These are phyloP conservation scores for Cladosporium velox DNA, from an alignment of 2,329 filamentous ascomycete genomes.

Conservation along the genomic window DNA sequence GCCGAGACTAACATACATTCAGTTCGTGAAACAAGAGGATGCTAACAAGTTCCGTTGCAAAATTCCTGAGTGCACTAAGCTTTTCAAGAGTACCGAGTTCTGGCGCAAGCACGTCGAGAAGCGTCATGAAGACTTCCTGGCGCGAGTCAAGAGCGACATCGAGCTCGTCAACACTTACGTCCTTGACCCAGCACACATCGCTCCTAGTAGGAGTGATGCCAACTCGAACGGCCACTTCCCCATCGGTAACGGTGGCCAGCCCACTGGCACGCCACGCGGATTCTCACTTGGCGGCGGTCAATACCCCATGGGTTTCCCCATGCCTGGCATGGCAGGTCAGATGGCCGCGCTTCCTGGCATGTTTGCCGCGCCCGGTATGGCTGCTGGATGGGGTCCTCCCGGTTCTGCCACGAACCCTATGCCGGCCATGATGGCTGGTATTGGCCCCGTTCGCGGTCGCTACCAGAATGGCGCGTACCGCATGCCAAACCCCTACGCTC, in stretches of 20 bases:
- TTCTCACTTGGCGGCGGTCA: conserved; percentile 75
- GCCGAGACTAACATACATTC: conserved; percentile 17
- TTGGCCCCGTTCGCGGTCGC: conserved; percentile 47
- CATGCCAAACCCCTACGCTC: conserved; percentile 34
- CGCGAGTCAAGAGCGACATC: conserved; percentile 82
- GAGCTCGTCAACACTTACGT: conserved; percentile 92
- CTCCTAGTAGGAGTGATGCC: conserved; percentile 86
- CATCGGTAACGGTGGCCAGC: conserved; percentile 63
- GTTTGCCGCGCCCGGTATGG: conserved; percentile 37
- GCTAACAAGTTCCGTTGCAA: conserved; percentile 97
- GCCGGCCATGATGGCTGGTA: conserved; percentile 36
- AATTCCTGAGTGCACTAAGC: conserved; percentile 90
- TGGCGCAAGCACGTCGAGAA: conserved; percentile 99
- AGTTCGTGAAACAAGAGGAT: conserved; percentile 92
- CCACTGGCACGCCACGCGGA: conserved; percentile 83
- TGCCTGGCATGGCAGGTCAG: conserved; percentile 41
- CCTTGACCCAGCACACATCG: conserved; percentile 90
- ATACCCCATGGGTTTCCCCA: conserved; percentile 48
- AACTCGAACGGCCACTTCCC: conserved; percentile 97
- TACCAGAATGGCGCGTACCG: conserved; percentile 35
- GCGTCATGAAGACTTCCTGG: conserved; percentile 85
- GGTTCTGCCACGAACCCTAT: conserved; percentile 26
- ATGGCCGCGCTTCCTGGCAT: conserved; percentile 46
- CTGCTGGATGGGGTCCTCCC: conserved; percentile 66
- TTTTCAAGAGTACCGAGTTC: conserved; percentile 96